phyloP scores from a whole-genome alignment of 345 rosid genomes.

The Rhizophora mangle region DNA sequence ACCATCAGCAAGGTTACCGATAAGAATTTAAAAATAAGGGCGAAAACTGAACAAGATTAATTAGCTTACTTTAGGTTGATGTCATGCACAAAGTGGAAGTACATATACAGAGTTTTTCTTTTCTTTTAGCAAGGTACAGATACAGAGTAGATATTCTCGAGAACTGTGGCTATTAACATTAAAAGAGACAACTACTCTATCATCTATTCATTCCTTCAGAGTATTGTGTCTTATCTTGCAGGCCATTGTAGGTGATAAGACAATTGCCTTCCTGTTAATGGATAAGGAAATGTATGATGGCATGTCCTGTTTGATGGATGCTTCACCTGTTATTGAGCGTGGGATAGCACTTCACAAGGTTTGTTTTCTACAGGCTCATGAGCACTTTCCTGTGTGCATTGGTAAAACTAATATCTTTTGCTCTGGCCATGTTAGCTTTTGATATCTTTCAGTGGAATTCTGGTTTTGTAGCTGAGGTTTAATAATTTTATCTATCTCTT shows the following conservation, averaged over 20 bases:
- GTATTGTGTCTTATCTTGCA: slow-evolving; percentile 26
- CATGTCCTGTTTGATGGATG: slow-evolving; percentile 61
- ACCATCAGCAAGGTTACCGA: neutral
- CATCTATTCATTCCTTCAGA: slow-evolving; percentile 12
- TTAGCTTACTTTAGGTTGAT: neutral
- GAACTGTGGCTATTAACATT: neutral
- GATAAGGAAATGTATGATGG: slow-evolving; percentile 71
- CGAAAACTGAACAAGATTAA: neutral
- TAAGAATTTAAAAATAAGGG: neutral
- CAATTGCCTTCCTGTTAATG: slow-evolving; percentile 66
- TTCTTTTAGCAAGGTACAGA: too few relatives aligned
- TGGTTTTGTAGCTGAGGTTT: slow-evolving; percentile 1
- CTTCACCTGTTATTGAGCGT: slow-evolving; percentile 54
- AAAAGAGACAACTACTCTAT: neutral
- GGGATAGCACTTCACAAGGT: slow-evolving; percentile 83
- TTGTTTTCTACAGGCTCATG: slow-evolving; percentile 7
- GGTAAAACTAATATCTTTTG: too few relatives aligned
- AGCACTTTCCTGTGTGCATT: slow-evolving; percentile 1
- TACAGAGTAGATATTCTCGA: neutral
- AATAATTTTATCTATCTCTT: slow-evolving; percentile 5
- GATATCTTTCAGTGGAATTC: slow-evolving; percentile 1
- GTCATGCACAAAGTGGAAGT: too few relatives aligned
- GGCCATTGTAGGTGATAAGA: slow-evolving; percentile 84
- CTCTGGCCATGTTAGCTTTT: neutral
- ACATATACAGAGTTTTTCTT: too few relatives aligned